A percentile compares a stretch with the other conserved stretches of the same genome.
Conservation (phyloP, 257 asterid genomes). For the Penstemon barbatus region DNA sequence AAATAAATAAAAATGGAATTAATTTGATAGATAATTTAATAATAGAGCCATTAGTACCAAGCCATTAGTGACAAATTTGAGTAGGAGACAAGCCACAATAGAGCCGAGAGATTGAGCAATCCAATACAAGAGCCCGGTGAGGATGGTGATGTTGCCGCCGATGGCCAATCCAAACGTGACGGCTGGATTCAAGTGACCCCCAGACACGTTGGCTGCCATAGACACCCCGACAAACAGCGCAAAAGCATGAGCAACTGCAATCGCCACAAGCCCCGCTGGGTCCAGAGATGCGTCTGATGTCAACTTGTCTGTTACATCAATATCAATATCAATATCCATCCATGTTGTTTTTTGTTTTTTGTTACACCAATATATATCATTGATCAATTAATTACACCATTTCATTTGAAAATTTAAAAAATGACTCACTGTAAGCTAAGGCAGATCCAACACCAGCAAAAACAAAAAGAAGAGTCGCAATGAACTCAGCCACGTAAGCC, state of each 20-base stretch:
- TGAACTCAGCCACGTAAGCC: constrained; percentile 62
- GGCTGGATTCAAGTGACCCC: constrained; percentile 83
- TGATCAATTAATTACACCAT: too few species aligned
- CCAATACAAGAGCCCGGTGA: constrained; percentile 73
- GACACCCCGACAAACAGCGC: constrained; percentile 74
- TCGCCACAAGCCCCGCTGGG: constrained; percentile 67
- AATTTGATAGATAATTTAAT: too few species aligned
- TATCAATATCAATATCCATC: too few species aligned
- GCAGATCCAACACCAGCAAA: constrained; percentile 93
- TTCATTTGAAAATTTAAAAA: too few species aligned
- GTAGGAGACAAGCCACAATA: constrained; percentile 61
- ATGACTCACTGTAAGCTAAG: constrained; percentile 58
- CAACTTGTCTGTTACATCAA: constrained; percentile 35
- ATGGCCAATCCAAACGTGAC: constrained; percentile 76
- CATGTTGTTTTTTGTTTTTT: too few species aligned
- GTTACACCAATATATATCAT: too few species aligned
- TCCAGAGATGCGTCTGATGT: constrained; percentile 53
- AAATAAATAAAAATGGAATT: neutral
- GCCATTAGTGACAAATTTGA: constrained; percentile 58
- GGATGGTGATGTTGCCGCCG: constrained; percentile 73
- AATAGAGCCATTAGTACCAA: too few species aligned
- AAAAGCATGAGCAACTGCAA: constrained; percentile 77
- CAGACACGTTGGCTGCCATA: constrained; percentile 74
- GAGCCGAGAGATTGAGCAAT: constrained; percentile 72
- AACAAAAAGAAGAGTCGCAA: constrained; percentile 71